Conservation (phyloP, 208 protist species). For the Leishmania tropica region DNA sequence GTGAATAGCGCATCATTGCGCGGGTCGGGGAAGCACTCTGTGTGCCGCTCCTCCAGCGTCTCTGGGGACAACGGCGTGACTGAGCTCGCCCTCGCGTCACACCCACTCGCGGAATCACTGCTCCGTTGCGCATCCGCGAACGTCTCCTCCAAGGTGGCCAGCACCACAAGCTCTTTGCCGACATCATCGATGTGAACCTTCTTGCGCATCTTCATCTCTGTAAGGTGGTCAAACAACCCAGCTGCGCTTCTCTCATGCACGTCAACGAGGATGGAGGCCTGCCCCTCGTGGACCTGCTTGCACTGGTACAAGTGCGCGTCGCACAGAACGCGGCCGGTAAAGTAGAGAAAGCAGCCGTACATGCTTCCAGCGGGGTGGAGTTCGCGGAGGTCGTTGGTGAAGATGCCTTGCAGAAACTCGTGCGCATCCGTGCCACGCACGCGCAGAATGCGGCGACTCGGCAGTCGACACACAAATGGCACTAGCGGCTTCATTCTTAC, state of each 20-base stretch:
- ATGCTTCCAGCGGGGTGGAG: constrained; percentile 59
- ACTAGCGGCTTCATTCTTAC: constrained; percentile 8
- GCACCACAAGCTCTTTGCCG: constrained; percentile 45
- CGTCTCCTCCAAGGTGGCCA: constrained; percentile 32
- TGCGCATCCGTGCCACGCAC: constrained; percentile 57
- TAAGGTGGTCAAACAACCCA: constrained; percentile 58
- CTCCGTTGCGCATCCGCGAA: not conserved
- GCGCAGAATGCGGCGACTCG: constrained; percentile 61
- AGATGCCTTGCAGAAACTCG: constrained; percentile 82
- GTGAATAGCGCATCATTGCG: constrained; percentile 50
- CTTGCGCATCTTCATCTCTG: constrained; percentile 80
- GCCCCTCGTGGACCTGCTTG: constrained; percentile 25
- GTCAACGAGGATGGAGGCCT: constrained; percentile 63
- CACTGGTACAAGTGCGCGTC: constrained; percentile 82
- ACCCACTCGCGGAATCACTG: not conserved
- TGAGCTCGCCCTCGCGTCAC: not conserved
- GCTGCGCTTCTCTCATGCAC: constrained; percentile 44
- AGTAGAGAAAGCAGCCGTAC: constrained; percentile 86
- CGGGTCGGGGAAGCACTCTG: constrained; percentile 66
- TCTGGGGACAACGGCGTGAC: not conserved
- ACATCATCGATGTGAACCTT: constrained; percentile 73
- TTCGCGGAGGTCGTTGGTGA: constrained; percentile 75
- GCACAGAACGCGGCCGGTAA: constrained; percentile 79
- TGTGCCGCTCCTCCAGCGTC: constrained; percentile 19
- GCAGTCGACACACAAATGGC: constrained; percentile 34